These are phyloP conservation scores for Entomortierella lignicola DNA, from an alignment of 192 early-diverging fungal genomes.

Conservation along the genomic window DNA sequence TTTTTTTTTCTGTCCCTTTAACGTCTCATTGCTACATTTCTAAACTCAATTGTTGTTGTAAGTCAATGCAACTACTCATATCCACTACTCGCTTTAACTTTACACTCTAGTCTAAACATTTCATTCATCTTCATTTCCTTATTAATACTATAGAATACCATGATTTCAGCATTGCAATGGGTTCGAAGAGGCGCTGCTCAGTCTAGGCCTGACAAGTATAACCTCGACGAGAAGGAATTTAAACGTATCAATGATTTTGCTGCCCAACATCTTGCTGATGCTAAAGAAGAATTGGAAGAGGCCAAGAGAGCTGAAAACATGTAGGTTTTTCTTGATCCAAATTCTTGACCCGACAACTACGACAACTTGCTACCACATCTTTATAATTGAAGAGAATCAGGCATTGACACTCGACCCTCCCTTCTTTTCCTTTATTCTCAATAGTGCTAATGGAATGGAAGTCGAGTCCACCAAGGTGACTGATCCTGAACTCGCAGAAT, in stretches of 20 bases:
- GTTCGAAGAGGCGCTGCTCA: slow-evolving; percentile 93
- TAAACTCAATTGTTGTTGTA: too few species aligned
- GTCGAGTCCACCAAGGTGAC: slow-evolving; percentile 52
- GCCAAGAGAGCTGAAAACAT: slow-evolving; percentile 61
- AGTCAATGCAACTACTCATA: too few species aligned
- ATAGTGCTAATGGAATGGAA: slow-evolving; percentile 38
- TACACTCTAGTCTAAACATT: not conserved
- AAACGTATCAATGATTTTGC: slow-evolving; percentile 80
- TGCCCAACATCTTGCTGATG: slow-evolving; percentile 70
- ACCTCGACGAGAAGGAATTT: slow-evolving; percentile 91
- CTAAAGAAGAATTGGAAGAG: slow-evolving; percentile 68
- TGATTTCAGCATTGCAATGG: slow-evolving; percentile 96
- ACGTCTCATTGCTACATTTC: too few species aligned
- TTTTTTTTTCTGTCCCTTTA: slow-evolving; percentile 2
- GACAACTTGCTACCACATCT: too few species aligned
- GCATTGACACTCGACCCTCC: not conserved
- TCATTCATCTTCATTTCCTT: not conserved
- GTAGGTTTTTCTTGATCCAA: slow-evolving; percentile 29
- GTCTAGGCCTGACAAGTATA: slow-evolving; percentile 80
- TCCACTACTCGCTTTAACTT: not conserved
- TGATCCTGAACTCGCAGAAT: slow-evolving; percentile 79
- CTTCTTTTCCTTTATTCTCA: not conserved
- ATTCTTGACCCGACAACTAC: too few species aligned
- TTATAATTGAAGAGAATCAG: too few species aligned
- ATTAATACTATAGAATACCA: slow-evolving; percentile 38